These are phyloP conservation scores for Kwoniella shivajii DNA, from an alignment of 1,284 basidiomycete species.

Conservation along the genomic window DNA sequence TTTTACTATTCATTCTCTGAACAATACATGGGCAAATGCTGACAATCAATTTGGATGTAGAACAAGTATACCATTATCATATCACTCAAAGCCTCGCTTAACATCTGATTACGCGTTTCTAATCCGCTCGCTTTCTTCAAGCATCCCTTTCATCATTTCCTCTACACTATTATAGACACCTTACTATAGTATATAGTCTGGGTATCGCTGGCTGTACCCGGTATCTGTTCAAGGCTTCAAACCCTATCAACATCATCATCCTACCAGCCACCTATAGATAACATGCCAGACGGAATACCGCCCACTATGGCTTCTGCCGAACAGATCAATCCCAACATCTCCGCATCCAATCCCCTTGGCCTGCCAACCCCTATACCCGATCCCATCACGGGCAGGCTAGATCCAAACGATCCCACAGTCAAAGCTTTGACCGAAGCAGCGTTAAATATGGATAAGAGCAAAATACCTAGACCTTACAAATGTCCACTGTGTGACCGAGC, in stretches of 20 bases:
- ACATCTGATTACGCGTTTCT: background rate
- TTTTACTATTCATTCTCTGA: too few relatives aligned
- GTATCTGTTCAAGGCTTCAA: too few relatives aligned
- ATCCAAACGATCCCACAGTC: slow-evolving; percentile 56
- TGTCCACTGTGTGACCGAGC: slow-evolving; percentile 90
- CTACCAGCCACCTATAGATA: background rate
- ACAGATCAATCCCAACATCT: slow-evolving; percentile 2
- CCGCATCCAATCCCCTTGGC: slow-evolving; percentile 13
- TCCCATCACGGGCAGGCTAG: slow-evolving; percentile 54
- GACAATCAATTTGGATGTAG: background rate
- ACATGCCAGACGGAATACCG: slow-evolving; percentile 15
- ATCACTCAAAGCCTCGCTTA: background rate
- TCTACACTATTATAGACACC: too few relatives aligned
- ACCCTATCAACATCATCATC: background rate
- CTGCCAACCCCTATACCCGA: slow-evolving; percentile 43
- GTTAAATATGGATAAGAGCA: slow-evolving; percentile 57
- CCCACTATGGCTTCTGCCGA: slow-evolving; percentile 18
- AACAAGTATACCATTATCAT: too few relatives aligned
- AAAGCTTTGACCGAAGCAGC: slow-evolving; percentile 55
- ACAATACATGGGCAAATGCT: too few relatives aligned
- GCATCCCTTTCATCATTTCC: too few relatives aligned
- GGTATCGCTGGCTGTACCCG: too few relatives aligned
- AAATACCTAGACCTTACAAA: slow-evolving; percentile 82
- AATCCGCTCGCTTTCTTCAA: background rate
- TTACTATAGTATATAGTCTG: too few relatives aligned